Conservation (phyloP, 305 asterid genomes). For the Fraxinus floribunda region DNA sequence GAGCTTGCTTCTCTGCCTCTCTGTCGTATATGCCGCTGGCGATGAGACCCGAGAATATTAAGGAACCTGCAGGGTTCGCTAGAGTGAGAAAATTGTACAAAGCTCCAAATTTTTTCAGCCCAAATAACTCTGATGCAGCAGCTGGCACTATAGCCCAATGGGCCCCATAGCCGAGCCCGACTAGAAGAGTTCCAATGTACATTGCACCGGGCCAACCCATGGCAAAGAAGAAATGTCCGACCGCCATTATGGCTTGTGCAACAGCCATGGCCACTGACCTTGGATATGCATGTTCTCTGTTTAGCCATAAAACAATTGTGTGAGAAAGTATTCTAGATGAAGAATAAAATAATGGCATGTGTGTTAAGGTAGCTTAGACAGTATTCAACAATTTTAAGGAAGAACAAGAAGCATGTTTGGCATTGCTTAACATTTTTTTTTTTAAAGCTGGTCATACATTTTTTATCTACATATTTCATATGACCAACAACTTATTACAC, state of each 20-base stretch:
- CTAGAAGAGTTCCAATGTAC: conserved; percentile 58
- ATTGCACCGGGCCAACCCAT: conserved; percentile 64
- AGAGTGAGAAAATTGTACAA: conserved; percentile 55
- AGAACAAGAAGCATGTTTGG: background rate
- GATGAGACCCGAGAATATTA: conserved; percentile 52
- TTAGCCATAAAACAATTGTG: conserved; percentile 1
- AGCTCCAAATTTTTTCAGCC: conserved; percentile 55
- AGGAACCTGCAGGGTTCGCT: conserved; percentile 59
- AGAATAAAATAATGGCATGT: background rate
- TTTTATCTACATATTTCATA: background rate
- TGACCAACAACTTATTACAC: background rate
- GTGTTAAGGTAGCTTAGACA: background rate
- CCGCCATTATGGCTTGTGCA: conserved; percentile 53
- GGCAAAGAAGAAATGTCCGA: conserved; percentile 55
- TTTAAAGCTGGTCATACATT: background rate
- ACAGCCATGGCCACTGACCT: conserved; percentile 52
- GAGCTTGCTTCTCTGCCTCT: conserved; percentile 61
- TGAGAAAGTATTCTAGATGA: conserved; percentile 3
- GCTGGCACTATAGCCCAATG: conserved; percentile 70
- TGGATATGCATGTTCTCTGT: conserved; percentile 56
- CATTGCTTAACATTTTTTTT: background rate
- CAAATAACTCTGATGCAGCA: conserved; percentile 57
- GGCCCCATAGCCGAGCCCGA: conserved; percentile 65
- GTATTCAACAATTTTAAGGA: background rate
- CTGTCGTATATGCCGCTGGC: conserved; percentile 56